Evolutionary conservation across 768 basidiomycete species (phyloP).

Genomic region (Gloeopeniophorella convolvens): DNA sequence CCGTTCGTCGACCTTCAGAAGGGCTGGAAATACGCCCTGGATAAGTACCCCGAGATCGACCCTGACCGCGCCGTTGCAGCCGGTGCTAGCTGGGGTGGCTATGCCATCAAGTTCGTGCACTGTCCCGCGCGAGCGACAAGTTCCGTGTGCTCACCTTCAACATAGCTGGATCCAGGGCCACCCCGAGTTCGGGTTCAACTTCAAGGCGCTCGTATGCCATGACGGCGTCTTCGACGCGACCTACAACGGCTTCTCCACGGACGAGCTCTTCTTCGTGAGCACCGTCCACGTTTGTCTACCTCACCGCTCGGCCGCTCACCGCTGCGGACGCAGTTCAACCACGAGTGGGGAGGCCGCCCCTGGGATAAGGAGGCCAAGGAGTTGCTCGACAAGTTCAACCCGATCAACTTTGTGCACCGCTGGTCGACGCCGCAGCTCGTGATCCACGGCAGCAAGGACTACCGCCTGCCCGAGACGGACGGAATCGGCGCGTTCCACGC

Average conservation of each 20-base stretch:
- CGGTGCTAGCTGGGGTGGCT: slow-evolving; percentile 83
- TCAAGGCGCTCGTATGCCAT: slow-evolving; percentile 89
- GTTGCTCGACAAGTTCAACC: slow-evolving; percentile 64
- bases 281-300: not conserved
- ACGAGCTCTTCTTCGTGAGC: slow-evolving; percentile 86
- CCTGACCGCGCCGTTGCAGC: slow-evolving; percentile 59
- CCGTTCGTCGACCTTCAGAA: slow-evolving; percentile 72
- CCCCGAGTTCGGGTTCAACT: slow-evolving; percentile 78
- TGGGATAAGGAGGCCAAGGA: slow-evolving; percentile 58
- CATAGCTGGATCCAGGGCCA: slow-evolving; percentile 92
- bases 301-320: not conserved
- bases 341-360: slow-evolving; percentile 80
- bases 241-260: slow-evolving; percentile 84
- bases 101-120: slow-evolving; percentile 74
- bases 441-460: slow-evolving; percentile 87
- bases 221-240: slow-evolving; percentile 86
- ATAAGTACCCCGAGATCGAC: slow-evolving; percentile 61
- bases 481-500: slow-evolving; percentile 82
- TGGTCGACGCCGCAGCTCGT: slow-evolving; percentile 84
- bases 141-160: slow-evolving; percentile 1
- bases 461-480: slow-evolving; percentile 79
- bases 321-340: slow-evolving; percentile 54
- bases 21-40: slow-evolving; percentile 66
- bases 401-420: slow-evolving; percentile 71
- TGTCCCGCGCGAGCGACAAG: slow-evolving; percentile 4